Percentiles rank a stretch among this genome's conserved stretches.
Conservation (phyloP, 2,329 filamentous ascomycete genomes). For the Aureobasidium sp. region DNA sequence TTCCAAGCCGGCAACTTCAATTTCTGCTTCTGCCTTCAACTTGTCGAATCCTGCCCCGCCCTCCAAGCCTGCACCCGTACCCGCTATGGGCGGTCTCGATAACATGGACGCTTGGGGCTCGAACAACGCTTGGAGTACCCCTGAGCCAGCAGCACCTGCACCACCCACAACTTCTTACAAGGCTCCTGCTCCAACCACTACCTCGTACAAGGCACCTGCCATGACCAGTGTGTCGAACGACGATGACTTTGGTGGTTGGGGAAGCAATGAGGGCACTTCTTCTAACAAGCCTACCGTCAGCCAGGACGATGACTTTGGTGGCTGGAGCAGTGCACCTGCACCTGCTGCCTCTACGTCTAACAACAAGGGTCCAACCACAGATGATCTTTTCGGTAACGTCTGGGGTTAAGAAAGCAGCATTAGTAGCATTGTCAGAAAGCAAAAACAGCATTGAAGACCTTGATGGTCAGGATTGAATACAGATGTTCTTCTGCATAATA, state of each 20-base stretch:
- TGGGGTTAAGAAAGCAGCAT: constrained; percentile 56
- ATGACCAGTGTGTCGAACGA: constrained; percentile 39
- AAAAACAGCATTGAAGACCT: background rate
- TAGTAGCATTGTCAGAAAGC: background rate
- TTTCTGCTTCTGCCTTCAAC: constrained; percentile 67
- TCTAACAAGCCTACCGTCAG: constrained; percentile 46
- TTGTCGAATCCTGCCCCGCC: constrained; percentile 49
- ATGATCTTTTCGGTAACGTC: constrained; percentile 92
- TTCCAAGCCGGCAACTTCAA: constrained; percentile 27
- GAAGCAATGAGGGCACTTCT: constrained; percentile 41
- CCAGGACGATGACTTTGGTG: constrained; percentile 91
- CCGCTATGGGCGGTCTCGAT: constrained; percentile 36
- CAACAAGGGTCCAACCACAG: constrained; percentile 50
- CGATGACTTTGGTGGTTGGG: constrained; percentile 57
- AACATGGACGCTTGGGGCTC: constrained; percentile 73
- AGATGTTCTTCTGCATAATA: background rate
- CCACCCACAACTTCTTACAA: constrained; percentile 27
- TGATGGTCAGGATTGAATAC: constrained; percentile 10
- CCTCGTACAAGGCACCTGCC: constrained; percentile 26
- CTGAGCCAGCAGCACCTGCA: constrained; percentile 40
- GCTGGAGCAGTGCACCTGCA: constrained; percentile 69
- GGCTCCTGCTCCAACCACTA: constrained; percentile 26
- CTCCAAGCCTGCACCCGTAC: constrained; percentile 26
- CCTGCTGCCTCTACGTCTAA: constrained; percentile 33
- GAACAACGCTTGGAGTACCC: constrained; percentile 71